Evolutionary conservation across 805 yeast genomes (phyloP), one percentile per base, ranked within the genome.

Genomic region (Lipomyces orientalis): DNA sequence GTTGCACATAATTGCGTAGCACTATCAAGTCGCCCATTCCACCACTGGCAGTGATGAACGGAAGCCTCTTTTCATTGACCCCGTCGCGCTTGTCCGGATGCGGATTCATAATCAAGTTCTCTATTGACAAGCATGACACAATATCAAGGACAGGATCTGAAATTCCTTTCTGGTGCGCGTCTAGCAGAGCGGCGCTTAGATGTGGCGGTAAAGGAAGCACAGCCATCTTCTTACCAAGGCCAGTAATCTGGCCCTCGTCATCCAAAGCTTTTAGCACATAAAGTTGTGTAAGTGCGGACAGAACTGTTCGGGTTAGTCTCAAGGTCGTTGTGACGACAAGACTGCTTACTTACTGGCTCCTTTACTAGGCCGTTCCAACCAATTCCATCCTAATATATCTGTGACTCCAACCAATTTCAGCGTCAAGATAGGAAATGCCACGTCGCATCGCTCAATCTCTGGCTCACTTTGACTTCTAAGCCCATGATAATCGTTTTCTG

Each of bases 191-290:
- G 0, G 93, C 92, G 4, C 97, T 90, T 58, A 95, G 82, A 74
- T 91, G 95, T 0, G 99, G 98, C n/a, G 93, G 90, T 35, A 95
- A 83, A 0, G 99, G 99, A 68, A 95, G 81, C 16, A 91, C 84
- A 0, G 96, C 92, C 94, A 95, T 92, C 73, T 90, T 85, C 60
- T 83, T 81, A n/a, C 99, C 99, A 46, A 91, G 79, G 1, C 82
- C 79, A 0, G 98, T 94, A 69, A 95, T 87, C 34, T 84, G 80
- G 0, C 98, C 98, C 0, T 78, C 73, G 71, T 88, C 90, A 76
- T 91, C 86, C 54, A 95, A 80, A 0, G 99, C 98, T 7, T 88
- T 88, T 56, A 95, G 80, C 9, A 91, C 83, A 75, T 89, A 91
- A 60, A 95, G 83, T 64, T 93, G 90, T 65, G 87, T 86, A 64